phyloP scores from a whole-genome alignment of 73 alveolate genomes.

The Paramecium sonneborni region DNA sequence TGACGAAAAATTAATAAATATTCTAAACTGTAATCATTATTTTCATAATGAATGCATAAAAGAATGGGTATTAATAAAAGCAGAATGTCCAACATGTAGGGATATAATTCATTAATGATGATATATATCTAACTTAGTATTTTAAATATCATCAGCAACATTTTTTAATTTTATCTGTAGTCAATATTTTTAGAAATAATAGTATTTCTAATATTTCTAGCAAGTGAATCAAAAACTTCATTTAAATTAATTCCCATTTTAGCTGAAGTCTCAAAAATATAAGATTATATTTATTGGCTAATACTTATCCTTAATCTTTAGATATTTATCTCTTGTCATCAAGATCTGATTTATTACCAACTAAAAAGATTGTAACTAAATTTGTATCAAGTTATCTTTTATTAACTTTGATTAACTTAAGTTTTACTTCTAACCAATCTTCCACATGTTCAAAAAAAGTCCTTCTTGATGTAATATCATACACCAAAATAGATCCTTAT shows the following conservation, averaged over 20 bases:
- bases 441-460: slow-evolving; percentile 1
- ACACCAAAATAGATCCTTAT: slow-evolving; percentile 1
- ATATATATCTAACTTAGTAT: not conserved
- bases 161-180: not conserved
- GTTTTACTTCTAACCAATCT: slow-evolving; percentile 14
- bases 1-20: not conserved
- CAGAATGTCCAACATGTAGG: slow-evolving; percentile 24
- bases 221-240: not conserved
- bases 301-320: not conserved
- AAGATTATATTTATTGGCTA: not conserved
- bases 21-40: slow-evolving; percentile 7
- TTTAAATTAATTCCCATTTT: not conserved
- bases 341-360: slow-evolving; percentile 14
- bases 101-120: not conserved
- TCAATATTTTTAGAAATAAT: not conserved
- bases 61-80: not conserved
- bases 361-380: not conserved
- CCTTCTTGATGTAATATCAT: slow-evolving; percentile 7
- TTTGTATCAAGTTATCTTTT: slow-evolving; percentile 3
- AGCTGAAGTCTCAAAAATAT: slow-evolving; percentile 27
- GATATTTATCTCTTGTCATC: not conserved
- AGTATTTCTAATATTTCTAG: not conserved
- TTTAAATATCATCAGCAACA: not conserved
- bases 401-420: not conserved
- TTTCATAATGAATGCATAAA: not conserved